Evolutionary conservation across 371 early-diverging fungal genomes (phyloP), one percentile per base, ranked within the genome.

Genomic region (Nematocida displodere): DNA sequence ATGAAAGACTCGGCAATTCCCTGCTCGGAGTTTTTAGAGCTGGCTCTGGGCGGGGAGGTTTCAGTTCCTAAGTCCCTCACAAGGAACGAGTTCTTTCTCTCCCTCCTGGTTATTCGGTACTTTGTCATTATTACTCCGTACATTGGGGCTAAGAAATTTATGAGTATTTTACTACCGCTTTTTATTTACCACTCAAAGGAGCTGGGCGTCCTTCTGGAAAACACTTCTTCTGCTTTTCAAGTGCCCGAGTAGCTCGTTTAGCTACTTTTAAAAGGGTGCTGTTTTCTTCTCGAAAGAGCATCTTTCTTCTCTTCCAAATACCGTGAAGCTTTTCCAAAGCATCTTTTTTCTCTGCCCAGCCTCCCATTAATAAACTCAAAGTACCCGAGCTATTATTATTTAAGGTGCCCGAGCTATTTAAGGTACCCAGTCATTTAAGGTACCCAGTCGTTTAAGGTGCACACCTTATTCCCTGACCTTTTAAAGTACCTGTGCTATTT

Each of bases 1-100:
- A 53, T 54, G 22, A 15, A 31, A 54, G 55, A 66, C 47, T 36
- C 44, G 22, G 46, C 29, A 22, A 7, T 66, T 2, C 22, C 55
- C 17, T 54, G 55, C 53, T 46, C 37, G 20, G 56, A 66, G 54
- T 66, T 66, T 34, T 48, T 66, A 2, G 54, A 66, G 11, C 56
- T 66, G 34, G 55, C 56, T 17, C 54, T 66, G 28, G 66, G 66
- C 2, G 13, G n/a, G 22, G 7, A 13, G 1, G 29, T 66, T 44
- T 22, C 42, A 7, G 56, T 66, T 36, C 66, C 66, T 42, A 20
- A 28, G 4, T 66, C 66, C 20, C 40, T 66, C 3, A 29, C 64
- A 47, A 66, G 47, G 40, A 66, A 66, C 36, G 66, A 66, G 46
- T 66, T 66, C 47, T 37, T 66, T 15, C 66, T 66, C 29, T 66